Conservation (phyloP, 2,329 filamentous ascomycete species). For the Diplodia corticola region DNA sequence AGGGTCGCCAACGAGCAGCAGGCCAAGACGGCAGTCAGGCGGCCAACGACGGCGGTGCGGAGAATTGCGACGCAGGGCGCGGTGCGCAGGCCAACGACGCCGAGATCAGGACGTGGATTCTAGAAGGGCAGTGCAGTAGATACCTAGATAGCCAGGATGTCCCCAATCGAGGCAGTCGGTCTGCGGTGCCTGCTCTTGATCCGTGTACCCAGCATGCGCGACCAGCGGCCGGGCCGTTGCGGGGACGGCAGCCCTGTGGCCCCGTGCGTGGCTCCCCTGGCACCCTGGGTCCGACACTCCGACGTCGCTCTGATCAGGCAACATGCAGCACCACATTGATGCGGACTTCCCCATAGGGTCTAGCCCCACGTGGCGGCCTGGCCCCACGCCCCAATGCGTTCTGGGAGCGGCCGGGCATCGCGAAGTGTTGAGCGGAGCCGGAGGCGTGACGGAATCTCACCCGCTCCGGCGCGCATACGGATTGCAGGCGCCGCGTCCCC, state of each 20-base stretch:
- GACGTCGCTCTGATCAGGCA: conserved; percentile 13
- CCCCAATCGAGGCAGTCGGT: background rate
- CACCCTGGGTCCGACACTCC: too few relatives aligned
- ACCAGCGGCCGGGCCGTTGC: background rate
- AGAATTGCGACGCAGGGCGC: conserved; percentile 19
- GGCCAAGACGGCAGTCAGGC: conserved; percentile 16
- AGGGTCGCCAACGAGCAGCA: conserved; percentile 42
- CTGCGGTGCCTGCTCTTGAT: background rate
- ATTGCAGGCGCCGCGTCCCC: conserved; percentile 6
- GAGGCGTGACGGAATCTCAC: conserved; percentile 17
- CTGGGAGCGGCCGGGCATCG: conserved; percentile 1
- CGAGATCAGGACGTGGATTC: conserved; percentile 16
- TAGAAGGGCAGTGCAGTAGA: background rate
- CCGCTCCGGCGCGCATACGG: conserved; percentile 8
- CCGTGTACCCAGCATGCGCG: background rate
- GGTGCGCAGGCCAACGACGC: conserved; percentile 12
- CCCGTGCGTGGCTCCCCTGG: background rate
- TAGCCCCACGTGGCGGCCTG: conserved; percentile 7
- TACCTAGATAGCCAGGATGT: background rate
- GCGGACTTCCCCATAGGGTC: conserved; percentile 1
- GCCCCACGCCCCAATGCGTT: conserved; percentile 5
- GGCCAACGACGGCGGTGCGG: conserved; percentile 14
- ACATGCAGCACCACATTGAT: background rate
- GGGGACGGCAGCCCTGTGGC: background rate
- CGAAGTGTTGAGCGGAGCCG: conserved; percentile 18